A percentile compares a stretch with the other conserved stretches of the same genome.
phyloP scores from a whole-genome alignment of 441 rosid genomes.

The Adansonia madagascariensis region DNA sequence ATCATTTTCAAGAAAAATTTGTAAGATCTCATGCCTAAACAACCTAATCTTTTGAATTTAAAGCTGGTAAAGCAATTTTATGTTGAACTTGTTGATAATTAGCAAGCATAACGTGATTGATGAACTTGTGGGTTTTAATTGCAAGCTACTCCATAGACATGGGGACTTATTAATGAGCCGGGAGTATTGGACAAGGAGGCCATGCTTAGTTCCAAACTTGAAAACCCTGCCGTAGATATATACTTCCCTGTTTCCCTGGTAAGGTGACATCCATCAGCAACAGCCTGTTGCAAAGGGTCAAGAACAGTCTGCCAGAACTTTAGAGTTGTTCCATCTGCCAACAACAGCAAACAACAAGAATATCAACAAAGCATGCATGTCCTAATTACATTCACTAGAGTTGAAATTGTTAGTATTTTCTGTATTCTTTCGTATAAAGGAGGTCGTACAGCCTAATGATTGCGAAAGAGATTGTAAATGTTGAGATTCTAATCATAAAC shows the following conservation, averaged over 20 bases:
- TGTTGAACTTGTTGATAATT: slow-evolving; percentile 5
- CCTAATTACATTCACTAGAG: background rate
- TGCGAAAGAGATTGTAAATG: too few relatives aligned
- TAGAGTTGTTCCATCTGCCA: slow-evolving; percentile 71
- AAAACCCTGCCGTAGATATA: slow-evolving; percentile 67
- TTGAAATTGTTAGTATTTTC: background rate
- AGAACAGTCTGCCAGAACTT: slow-evolving; percentile 62
- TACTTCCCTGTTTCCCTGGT: slow-evolving; percentile 66
- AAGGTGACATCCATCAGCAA: slow-evolving; percentile 82
- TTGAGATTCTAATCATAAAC: background rate
- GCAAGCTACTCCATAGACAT: slow-evolving; percentile 71
- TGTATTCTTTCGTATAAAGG: background rate
- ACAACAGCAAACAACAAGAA: background rate
- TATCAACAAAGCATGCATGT: background rate
- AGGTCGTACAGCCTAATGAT: too few relatives aligned
- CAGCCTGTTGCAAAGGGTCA: slow-evolving; percentile 73
- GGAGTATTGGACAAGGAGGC: slow-evolving; percentile 45
- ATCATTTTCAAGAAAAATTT: too few relatives aligned
- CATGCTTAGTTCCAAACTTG: slow-evolving; percentile 49
- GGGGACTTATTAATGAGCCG: slow-evolving; percentile 53
- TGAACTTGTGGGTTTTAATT: slow-evolving; percentile 38
- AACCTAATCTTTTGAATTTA: too few relatives aligned
- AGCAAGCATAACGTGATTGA: background rate
- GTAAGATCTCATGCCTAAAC: too few relatives aligned
- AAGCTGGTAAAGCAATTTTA: background rate